phyloP scores from a whole-genome alignment of 1,139 yeast species.

The Wickerhamomyces sp. region DNA sequence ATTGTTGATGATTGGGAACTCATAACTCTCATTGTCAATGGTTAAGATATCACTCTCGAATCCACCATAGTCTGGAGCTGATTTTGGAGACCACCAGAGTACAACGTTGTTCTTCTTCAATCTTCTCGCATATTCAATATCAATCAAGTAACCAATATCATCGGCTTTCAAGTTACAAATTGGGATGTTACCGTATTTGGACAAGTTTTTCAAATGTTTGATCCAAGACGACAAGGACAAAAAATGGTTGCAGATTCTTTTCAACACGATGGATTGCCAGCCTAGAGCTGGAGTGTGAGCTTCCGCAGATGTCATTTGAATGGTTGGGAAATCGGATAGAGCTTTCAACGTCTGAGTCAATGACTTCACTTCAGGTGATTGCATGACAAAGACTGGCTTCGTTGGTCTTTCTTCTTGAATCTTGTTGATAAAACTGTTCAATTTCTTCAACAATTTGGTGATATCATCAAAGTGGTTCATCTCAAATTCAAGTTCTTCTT shows the following conservation, averaged over 20 bases:
- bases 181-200: constrained; percentile 78
- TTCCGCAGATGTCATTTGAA: constrained; percentile 54
- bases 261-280: constrained; percentile 76
- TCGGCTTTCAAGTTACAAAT: constrained; percentile 77
- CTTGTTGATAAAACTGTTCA: constrained; percentile 49
- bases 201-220: constrained; percentile 54
- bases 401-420: constrained; percentile 67
- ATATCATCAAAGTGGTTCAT: constrained; percentile 46
- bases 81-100: constrained; percentile 89
- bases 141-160: constrained; percentile 74
- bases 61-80: constrained; percentile 87
- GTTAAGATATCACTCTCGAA: constrained; percentile 52
- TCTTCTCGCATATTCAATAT: constrained; percentile 79
- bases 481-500: constrained; percentile 47
- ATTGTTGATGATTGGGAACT: constrained; percentile 68
- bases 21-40: constrained; percentile 50
- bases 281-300: constrained; percentile 69
- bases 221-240: constrained; percentile 75
- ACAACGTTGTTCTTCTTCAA: constrained; percentile 62
- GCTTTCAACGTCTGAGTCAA: constrained; percentile 40
- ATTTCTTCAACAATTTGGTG: constrained; percentile 44
- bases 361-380: constrained; percentile 58
- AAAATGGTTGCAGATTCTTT: constrained; percentile 64
- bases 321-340: constrained; percentile 56
- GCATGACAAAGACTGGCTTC: constrained; percentile 62